Evolutionary conservation across 306 rosid species (phyloP).

Genomic region (Aeschynomene evenia): DNA sequence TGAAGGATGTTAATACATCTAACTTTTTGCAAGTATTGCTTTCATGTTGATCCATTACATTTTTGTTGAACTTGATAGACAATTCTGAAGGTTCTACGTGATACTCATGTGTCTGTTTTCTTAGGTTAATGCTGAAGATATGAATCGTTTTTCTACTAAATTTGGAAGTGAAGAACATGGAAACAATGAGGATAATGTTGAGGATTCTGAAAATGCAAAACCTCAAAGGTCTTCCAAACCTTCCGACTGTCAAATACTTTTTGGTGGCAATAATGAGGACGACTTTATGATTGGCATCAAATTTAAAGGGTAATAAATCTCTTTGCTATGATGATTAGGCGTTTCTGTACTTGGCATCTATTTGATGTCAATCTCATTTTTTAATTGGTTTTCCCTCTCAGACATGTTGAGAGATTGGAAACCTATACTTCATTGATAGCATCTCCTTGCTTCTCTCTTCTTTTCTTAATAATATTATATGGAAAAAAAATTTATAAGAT

Average conservation of each 20-base stretch:
- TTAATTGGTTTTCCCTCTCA: no score
- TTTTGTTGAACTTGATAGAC: slow-evolving; percentile 18
- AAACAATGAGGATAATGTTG: slow-evolving; percentile 36
- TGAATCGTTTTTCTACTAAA: slow-evolving; percentile 71
- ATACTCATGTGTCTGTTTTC: slow-evolving; percentile 26
- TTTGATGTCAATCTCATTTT: not conserved
- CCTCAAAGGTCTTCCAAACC: slow-evolving; percentile 62
- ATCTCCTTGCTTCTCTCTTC: no score
- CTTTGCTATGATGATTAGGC: slow-evolving; percentile 4
- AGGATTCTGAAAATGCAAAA: slow-evolving; percentile 33
- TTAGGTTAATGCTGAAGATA: slow-evolving; percentile 70
- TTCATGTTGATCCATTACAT: slow-evolving; percentile 14
- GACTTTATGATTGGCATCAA: slow-evolving; percentile 92
- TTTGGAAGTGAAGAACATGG: slow-evolving; percentile 65
- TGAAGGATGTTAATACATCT: slow-evolving; percentile 8
- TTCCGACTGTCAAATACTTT: slow-evolving; percentile 70
- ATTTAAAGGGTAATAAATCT: slow-evolving; percentile 66
- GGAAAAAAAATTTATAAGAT: no score
- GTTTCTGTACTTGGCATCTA: slow-evolving; percentile 15
- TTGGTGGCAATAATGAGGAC: slow-evolving; percentile 79
- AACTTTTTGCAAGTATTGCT: slow-evolving; percentile 18
- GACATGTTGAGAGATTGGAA: no score
- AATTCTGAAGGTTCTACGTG: slow-evolving; percentile 2
- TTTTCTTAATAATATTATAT: no score
- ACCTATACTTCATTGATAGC: no score